Evolutionary conservation across 352 stramenopile species (phyloP).

Genomic region (Phytophthora crassamura): DNA sequence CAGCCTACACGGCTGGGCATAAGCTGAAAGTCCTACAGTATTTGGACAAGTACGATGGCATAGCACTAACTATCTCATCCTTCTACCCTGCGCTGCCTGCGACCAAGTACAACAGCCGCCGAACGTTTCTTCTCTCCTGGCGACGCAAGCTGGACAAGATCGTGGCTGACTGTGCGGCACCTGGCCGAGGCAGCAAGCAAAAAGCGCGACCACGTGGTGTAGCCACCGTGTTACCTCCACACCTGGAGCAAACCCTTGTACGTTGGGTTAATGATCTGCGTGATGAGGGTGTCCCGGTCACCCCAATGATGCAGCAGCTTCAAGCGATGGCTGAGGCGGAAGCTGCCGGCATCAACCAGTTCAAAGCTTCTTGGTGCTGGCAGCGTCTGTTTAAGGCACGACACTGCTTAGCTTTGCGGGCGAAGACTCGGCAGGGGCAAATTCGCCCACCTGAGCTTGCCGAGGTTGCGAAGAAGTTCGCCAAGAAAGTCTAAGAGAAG

Average conservation of each 20-base stretch:
- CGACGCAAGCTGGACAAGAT: background rate
- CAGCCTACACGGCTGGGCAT: background rate
- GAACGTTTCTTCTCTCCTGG: background rate
- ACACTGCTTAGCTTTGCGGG: background rate
- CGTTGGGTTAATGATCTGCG: background rate
- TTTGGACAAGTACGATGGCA: background rate
- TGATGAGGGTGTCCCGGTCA: conserved; percentile 2
- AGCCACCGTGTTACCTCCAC: background rate
- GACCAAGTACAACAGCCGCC: background rate
- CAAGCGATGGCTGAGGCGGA: background rate
- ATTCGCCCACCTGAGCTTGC: background rate
- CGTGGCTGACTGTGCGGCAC: background rate
- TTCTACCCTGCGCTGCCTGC: conserved; percentile 1
- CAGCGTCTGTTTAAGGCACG: conserved; percentile 2
- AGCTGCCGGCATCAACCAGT: background rate
- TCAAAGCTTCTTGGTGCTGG: conserved; percentile 4
- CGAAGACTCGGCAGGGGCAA: conserved; percentile 6
- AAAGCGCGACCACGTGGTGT: no score
- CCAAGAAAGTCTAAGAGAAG: background rate
- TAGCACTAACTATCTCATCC: background rate
- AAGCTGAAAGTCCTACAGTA: background rate
- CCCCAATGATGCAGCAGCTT: background rate
- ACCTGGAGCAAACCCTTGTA: background rate
- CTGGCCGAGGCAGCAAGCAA: no score
- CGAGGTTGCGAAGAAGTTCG: background rate